Evolutionary conservation across 139 green algal genomes (phyloP).

Genomic region (Yamagishiella unicocca): DNA sequence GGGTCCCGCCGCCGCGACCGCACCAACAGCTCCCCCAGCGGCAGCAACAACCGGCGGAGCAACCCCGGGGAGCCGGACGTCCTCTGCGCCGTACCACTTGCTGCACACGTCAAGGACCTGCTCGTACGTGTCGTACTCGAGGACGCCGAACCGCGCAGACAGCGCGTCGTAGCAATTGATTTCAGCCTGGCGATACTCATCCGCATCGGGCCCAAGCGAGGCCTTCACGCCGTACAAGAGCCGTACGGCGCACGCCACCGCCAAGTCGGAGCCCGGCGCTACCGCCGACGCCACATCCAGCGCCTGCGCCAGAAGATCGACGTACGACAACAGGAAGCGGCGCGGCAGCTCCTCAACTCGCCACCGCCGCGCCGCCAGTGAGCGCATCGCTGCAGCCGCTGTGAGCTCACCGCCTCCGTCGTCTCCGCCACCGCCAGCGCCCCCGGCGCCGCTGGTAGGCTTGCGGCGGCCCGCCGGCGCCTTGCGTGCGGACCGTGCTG

Average conservation of each 20-base stretch:
- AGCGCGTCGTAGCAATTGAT: conserved; percentile 16
- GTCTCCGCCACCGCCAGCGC: neutral
- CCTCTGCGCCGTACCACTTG: neutral
- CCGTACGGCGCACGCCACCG: conserved; percentile 1
- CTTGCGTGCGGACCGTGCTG: neutral
- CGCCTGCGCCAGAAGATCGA: conserved; percentile 18
- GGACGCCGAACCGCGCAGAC: conserved; percentile 14
- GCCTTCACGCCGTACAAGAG: neutral
- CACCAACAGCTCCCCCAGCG: neutral
- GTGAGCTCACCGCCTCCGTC: neutral
- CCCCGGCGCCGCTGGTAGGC: neutral
- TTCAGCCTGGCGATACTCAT: neutral
- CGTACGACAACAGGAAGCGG: neutral
- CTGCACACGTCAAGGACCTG: neutral
- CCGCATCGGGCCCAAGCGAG: neutral
- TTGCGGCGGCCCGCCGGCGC: neutral
- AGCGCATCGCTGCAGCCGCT: neutral
- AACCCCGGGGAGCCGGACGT: conserved; percentile 11
- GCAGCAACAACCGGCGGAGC: neutral
- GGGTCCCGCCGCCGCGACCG: neutral
- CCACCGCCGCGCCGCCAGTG: conserved; percentile 12
- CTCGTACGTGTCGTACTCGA: conserved; percentile 39
- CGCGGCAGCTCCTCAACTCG: neutral
- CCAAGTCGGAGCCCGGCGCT: conserved; percentile 21
- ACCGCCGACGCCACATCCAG: conserved; percentile 12